phyloP scores from a whole-genome alignment of 2,329 filamentous ascomycete genomes.

The Colletotrichum spinosum region DNA sequence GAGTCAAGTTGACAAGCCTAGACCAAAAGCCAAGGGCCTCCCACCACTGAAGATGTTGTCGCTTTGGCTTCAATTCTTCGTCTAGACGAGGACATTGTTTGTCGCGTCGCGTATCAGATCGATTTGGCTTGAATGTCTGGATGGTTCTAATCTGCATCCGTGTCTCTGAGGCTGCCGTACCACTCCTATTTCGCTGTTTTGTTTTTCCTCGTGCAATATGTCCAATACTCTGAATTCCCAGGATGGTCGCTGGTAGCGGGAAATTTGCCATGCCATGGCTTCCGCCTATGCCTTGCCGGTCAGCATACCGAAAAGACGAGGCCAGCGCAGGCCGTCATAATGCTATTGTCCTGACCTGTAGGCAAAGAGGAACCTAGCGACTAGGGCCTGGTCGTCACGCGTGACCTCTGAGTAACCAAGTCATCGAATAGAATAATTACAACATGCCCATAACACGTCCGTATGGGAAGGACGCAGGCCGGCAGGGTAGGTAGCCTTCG shows the following conservation, averaged over 20 bases:
- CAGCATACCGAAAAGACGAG: slow-evolving; percentile 2
- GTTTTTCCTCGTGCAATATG: not conserved
- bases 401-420: no score
- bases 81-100: slow-evolving; percentile 9
- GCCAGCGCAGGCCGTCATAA: slow-evolving; percentile 14
- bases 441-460: no score
- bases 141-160: not conserved
- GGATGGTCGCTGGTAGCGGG: slow-evolving; percentile 25
- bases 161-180: slow-evolving; percentile 11
- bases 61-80: not conserved
- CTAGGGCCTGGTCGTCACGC: not conserved
- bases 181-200: not conserved
- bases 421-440: no score
- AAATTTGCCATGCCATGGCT: slow-evolving; percentile 29
- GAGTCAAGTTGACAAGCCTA: not conserved
- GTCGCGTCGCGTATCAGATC: slow-evolving; percentile 34
- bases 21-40: not conserved
- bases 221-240: slow-evolving; percentile 7
- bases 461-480: not conserved
- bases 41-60: slow-evolving; percentile 1
- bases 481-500: not conserved
- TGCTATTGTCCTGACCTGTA: slow-evolving; percentile 13
- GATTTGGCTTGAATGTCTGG: slow-evolving; percentile 4
- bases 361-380: not conserved
- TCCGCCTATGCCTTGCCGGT: slow-evolving; percentile 12